phyloP scores from a whole-genome alignment of 176 grass and related monocot genomes.

The Stipa capillata region DNA sequence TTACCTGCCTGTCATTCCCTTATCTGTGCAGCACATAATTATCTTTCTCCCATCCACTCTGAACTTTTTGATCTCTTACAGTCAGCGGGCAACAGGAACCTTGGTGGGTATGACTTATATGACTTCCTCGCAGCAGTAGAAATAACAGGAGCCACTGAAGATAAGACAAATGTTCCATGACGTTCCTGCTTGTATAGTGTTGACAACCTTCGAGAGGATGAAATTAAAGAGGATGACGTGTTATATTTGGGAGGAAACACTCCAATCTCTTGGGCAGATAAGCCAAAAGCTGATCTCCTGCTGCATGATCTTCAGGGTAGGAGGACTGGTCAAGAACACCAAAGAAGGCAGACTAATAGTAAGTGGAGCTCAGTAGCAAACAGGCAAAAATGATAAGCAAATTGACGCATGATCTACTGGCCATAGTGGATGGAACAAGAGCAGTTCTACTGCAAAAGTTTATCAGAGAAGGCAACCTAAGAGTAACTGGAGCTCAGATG shows the following conservation, averaged over 20 bases:
- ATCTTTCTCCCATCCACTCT: neutral
- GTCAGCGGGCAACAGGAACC: slow-evolving; percentile 17
- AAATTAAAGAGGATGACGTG: slow-evolving; percentile 13
- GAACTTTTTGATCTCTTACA: slow-evolving; percentile 7
- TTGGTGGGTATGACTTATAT: slow-evolving; percentile 38
- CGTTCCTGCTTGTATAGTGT: slow-evolving; percentile 39
- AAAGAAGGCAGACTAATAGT: neutral
- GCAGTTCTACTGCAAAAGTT: neutral
- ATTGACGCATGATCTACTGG: neutral
- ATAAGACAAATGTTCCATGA: neutral
- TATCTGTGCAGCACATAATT: neutral
- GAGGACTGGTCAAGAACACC: neutral
- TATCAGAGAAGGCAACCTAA: slow-evolving; percentile 19
- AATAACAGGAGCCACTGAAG: slow-evolving; percentile 18
- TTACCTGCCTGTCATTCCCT: neutral
- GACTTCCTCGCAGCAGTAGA: slow-evolving; percentile 38
- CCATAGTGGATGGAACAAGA: neutral
- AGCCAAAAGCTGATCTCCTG: neutral
- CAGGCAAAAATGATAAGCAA: slow-evolving; percentile 11
- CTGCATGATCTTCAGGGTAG: neutral
- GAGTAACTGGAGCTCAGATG: slow-evolving; percentile 2
- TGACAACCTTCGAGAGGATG: slow-evolving; percentile 37
- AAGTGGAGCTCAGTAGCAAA: slow-evolving; percentile 4
- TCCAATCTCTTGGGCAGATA: slow-evolving; percentile 30
- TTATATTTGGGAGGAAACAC: slow-evolving; percentile 5